phyloP scores from a whole-genome alignment of 2,329 filamentous ascomycete species.

The Ophiostoma sp. region DNA sequence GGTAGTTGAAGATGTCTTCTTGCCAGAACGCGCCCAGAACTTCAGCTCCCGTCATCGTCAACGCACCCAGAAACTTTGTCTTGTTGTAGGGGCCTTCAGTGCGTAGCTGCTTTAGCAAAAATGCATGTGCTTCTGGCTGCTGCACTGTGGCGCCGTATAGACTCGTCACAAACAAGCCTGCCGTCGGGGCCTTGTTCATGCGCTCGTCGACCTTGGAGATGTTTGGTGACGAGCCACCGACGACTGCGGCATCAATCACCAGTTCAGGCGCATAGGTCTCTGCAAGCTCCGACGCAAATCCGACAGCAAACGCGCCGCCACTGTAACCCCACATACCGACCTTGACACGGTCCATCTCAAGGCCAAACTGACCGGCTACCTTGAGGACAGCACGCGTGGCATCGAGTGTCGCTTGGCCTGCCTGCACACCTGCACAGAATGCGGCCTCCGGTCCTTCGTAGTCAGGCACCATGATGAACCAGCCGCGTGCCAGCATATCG shows the following conservation, averaged over 20 bases:
- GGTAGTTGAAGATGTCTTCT: slow-evolving; percentile 38
- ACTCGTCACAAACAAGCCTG: slow-evolving; percentile 2
- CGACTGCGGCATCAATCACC: neutral
- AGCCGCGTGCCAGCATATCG: slow-evolving; percentile 37
- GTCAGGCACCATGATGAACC: slow-evolving; percentile 42
- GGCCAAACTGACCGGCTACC: slow-evolving; percentile 24
- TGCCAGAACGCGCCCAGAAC: slow-evolving; percentile 31
- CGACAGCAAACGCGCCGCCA: slow-evolving; percentile 43
- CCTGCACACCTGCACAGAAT: slow-evolving; percentile 25
- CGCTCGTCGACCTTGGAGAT: neutral
- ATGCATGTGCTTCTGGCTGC: neutral
- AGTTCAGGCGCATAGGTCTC: slow-evolving; percentile 36
- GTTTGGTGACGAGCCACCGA: neutral
- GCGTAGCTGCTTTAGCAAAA: neutral
- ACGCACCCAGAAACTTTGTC: slow-evolving; percentile 31
- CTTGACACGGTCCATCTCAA: slow-evolving; percentile 29
- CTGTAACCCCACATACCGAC: slow-evolving; percentile 49
- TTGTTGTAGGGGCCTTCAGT: neutral
- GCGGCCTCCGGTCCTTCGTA: slow-evolving; percentile 39
- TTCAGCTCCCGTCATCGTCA: slow-evolving; percentile 30
- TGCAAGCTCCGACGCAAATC: slow-evolving; percentile 44
- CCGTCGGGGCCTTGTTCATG: neutral
- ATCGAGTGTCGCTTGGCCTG: neutral
- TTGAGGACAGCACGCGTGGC: neutral
- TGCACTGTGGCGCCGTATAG: neutral